Conservation (phyloP, 2,329 filamentous ascomycete genomes). For the Raffaelea albimanens region DNA sequence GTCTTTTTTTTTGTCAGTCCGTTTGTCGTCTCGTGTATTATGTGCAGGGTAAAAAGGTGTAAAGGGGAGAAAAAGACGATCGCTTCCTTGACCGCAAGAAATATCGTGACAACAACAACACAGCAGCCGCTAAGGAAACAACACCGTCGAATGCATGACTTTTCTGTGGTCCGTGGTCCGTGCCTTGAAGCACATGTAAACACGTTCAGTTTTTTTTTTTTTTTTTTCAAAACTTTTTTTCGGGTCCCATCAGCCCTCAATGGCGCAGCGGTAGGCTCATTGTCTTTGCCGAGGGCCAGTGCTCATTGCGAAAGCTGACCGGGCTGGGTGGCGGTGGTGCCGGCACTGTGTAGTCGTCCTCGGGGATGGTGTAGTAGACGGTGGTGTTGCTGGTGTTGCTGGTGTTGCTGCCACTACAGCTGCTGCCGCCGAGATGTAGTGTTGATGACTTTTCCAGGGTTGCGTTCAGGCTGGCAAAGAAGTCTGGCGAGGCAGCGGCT, state of each 20-base stretch:
- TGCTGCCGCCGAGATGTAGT: not conserved
- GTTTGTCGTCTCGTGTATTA: too few relatives aligned
- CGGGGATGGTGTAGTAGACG: conserved; percentile 39
- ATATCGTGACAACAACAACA: too few relatives aligned
- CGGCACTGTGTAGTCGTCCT: conserved; percentile 55
- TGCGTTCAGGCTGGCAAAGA: conserved; percentile 43
- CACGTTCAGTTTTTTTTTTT: too few relatives aligned
- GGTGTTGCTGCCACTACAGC: not conserved
- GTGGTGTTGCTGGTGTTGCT: conserved; percentile 26
- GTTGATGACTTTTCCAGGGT: conserved; percentile 25
- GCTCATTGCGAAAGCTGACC: conserved; percentile 49
- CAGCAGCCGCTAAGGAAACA: too few relatives aligned
- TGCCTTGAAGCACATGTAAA: too few relatives aligned
- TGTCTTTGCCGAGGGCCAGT: conserved; percentile 20
- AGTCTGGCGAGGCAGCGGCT: conserved; percentile 37
- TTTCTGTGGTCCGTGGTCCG: too few relatives aligned
- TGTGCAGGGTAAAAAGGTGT: not conserved
- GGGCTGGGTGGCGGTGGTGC: conserved; percentile 56
- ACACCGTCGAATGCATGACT: too few relatives aligned
- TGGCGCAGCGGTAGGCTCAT: not conserved
- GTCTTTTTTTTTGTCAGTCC: too few relatives aligned
- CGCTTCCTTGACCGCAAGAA: too few relatives aligned
- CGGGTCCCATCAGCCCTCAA: too few relatives aligned
- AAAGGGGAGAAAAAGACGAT: not conserved
- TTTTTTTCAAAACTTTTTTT: too few relatives aligned